Base-by-base conservation (phyloP, 805 yeast genomes). In the Kregervanrija pseudodelftensis region DNA sequence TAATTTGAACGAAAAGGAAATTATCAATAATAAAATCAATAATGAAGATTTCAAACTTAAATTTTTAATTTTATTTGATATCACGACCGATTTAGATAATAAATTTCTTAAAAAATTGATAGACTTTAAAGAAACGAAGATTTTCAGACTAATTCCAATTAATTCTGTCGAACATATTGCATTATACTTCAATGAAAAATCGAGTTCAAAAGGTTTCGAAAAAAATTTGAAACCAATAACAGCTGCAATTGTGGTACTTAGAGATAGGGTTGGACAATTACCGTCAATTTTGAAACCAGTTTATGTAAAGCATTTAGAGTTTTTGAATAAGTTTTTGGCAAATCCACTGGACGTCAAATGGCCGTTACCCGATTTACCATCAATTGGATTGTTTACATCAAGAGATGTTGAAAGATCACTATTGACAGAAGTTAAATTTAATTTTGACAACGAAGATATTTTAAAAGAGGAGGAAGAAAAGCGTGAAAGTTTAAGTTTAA, bases 131-230 rank as follows among this genome's bases (percentile, higher is more conserved):
- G 11, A 10, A 11, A 60, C 57, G 53, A 70, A 56, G 60, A 66
- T 86, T 4, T 57, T 91, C 22, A 67, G 91, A 33, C 66, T 91
- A 17, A 79, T 87, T 3, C 83, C 96, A 2, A 76, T 82, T 46
- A 82, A 86, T 55, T 82, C 95, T 3, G 79, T 87, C 22, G 96
- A 91, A 54, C 98, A 91, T 59, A 80, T 88, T 49, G 77, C 79
- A 49, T 56, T 74, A 46, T 67, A 72, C 54, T 74, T 79, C 68
- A 57, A 60, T 47, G 47, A 65, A 49, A 53, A 33, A 49, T 55
- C 14, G 56, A 66, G 65, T 53, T 62, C 53, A 3, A 41, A 45
- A 10, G 42, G 36, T 13, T 42, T 41, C 28, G 35, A 45, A 14
- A 41, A 39, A 3, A 76, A 77, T 51, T 66, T 88, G 37, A 82